Conservation (phyloP, 2,329 filamentous ascomycete genomes). For the Penicillium verrucosum region DNA sequence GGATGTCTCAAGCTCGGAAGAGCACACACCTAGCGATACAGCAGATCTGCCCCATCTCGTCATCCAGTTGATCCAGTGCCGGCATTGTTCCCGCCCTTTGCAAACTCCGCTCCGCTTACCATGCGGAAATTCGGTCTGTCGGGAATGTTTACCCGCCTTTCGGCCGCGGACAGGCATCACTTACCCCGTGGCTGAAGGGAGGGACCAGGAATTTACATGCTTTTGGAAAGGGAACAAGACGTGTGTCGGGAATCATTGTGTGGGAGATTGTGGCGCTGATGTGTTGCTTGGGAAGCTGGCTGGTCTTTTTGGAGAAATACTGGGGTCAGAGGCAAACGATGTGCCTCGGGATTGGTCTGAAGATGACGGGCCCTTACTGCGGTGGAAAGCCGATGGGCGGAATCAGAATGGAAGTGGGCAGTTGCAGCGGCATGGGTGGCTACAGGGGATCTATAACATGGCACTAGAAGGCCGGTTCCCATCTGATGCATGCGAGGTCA, state of each 20-base stretch:
- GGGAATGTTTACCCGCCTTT: slow-evolving; percentile 66
- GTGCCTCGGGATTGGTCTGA: slow-evolving; percentile 5
- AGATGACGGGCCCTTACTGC: slow-evolving; percentile 35
- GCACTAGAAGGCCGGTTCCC: slow-evolving; percentile 60
- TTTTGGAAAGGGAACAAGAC: slow-evolving; percentile 49
- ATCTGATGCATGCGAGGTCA: slow-evolving; percentile 53
- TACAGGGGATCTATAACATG: slow-evolving; percentile 65
- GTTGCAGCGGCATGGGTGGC: slow-evolving; percentile 12
- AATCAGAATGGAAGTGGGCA: slow-evolving; percentile 4
- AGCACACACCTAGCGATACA: slow-evolving; percentile 44
- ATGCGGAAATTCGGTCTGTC: slow-evolving; percentile 77
- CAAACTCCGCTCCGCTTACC: slow-evolving; percentile 70
- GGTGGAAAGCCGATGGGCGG: slow-evolving; percentile 22
- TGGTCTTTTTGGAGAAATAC: slow-evolving; percentile 50
- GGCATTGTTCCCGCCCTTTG: slow-evolving; percentile 66
- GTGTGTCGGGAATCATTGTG: slow-evolving; percentile 69
- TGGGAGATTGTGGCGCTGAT: slow-evolving; percentile 73
- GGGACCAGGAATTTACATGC: slow-evolving; percentile 70
- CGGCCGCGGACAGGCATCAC: slow-evolving; percentile 67
- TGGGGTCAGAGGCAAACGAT: slow-evolving; percentile 13
- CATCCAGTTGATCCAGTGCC: slow-evolving; percentile 74
- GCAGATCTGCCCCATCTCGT: slow-evolving; percentile 59
- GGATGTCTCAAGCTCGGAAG: slow-evolving; percentile 22
- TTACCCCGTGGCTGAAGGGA: slow-evolving; percentile 67
- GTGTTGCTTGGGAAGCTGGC: slow-evolving; percentile 72